Evolutionary conservation across 1,284 basidiomycete species (phyloP), one percentile per base, ranked within the genome.

Genomic region (Tylopilus sp.): DNA sequence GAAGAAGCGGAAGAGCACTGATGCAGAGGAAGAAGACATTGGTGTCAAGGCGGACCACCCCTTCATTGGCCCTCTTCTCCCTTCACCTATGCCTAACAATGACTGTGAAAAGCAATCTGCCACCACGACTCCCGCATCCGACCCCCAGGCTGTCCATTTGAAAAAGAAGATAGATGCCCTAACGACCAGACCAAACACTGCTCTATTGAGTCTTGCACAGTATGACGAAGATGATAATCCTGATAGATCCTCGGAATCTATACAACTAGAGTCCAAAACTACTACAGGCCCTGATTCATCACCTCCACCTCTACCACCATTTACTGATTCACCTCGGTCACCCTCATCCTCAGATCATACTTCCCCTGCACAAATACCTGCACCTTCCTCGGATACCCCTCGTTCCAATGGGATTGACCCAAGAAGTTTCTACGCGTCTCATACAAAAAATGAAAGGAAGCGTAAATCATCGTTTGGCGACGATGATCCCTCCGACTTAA

Each of bases 51-150:
- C 77, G 21, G 62, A 72, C 7, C 65, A 61, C 33, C 73, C 76
- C 4, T 83, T 86, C 59, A 84, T 86, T 56, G 84, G 84, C 2
- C 85, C 85, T 17, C 62, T 77, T 31, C 70, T 84, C 31, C 85
- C 86, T 29, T 73, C 77, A 1, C 67, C 74, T 37, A 58, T 61
- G n/a, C 37, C 62, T 10, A 47, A 55, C 51, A 61, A 56, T 24
- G 30, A 41, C 11, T 41, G 29, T 20, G 54, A 59, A 14, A 49
- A 50, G 24, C 49, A 40, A 31, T 17, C 49, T 20, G 8, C 33
- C n/a, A 24, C 51, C 2, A 46, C 52, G 29, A 30, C 50, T 15
- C 26, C 54, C 20, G 44, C 38, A 3, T 52, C 59, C 7, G 83
- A 88, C 59, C 85, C 83, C 12, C 83, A 85, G 63, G 81, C 84